Evolutionary conservation across 1,284 basidiomycete genomes (phyloP).

Genomic region (Apiotrichum montevideense): DNA sequence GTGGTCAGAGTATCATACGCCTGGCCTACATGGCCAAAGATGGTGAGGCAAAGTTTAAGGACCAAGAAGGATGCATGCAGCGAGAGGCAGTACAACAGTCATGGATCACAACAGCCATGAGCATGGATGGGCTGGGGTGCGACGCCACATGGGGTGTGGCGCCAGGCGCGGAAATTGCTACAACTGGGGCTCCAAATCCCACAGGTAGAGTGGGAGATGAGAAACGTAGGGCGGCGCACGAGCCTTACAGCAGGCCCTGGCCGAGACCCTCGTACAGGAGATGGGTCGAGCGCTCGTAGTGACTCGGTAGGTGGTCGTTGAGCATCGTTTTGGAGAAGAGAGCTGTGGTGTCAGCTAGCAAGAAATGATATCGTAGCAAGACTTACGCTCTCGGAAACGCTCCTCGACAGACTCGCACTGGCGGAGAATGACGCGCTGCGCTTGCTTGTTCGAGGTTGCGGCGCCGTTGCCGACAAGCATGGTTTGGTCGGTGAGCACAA

Average conservation of each 20-base stretch:
- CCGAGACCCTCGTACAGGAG: slow-evolving; percentile 35
- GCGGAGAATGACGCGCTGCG: slow-evolving; percentile 47
- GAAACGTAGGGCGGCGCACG: no score
- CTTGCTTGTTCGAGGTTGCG: slow-evolving; percentile 29
- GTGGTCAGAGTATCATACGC: no score
- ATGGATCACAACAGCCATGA: no score
- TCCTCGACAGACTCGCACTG: slow-evolving; percentile 49
- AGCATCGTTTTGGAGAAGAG: slow-evolving; percentile 44
- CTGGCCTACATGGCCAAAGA: no score
- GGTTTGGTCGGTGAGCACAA: slow-evolving; percentile 37
- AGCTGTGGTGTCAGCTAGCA: slow-evolving; percentile 16
- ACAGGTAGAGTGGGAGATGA: no score
- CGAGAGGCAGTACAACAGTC: no score
- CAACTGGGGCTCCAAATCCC: no score
- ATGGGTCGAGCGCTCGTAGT: slow-evolving; percentile 42
- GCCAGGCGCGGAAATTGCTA: no score
- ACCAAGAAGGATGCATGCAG: no score
- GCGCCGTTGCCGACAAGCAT: neutral
- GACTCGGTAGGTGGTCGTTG: slow-evolving; percentile 42
- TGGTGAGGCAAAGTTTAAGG: no score
- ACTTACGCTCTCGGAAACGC: slow-evolving; percentile 50
- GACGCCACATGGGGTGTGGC: no score
- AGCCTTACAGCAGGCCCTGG: slow-evolving; percentile 12
- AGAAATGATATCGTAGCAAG: neutral
- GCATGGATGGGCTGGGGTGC: no score